Evolutionary conservation across 768 basidiomycete genomes (phyloP).

Genomic region (Kondoa subrosea): DNA sequence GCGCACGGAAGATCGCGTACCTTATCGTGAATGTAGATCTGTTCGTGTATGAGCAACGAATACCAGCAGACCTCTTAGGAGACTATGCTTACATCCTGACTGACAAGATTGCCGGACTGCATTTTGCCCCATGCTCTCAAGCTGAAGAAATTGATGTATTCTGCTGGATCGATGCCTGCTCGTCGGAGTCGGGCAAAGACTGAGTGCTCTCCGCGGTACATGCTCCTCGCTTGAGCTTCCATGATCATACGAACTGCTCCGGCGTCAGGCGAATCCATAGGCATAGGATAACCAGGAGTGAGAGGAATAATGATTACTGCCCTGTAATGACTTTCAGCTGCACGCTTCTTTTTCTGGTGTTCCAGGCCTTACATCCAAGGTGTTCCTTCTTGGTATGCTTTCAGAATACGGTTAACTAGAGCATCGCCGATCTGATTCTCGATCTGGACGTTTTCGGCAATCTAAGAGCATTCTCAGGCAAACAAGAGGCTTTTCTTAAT

Average conservation of each 20-base stretch:
- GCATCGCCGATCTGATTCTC: constrained; percentile 94
- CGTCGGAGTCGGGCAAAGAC: constrained; percentile 72
- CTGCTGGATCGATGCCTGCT: constrained; percentile 79
- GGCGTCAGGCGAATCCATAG: constrained; percentile 82
- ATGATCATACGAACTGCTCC: constrained; percentile 86
- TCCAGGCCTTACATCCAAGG: constrained; percentile 48
- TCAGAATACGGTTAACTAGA: constrained; percentile 72
- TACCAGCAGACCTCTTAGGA: neutral
- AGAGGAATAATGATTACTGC: constrained; percentile 84
- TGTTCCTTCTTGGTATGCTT: constrained; percentile 60
- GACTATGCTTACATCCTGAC: constrained; percentile 44
- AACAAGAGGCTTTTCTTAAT: neutral
- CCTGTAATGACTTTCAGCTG: constrained; percentile 18
- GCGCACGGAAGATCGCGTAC: constrained; percentile 29
- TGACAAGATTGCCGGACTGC: constrained; percentile 61
- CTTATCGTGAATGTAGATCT: constrained; percentile 84
- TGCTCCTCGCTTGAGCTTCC: constrained; percentile 82
- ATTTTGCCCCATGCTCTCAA: constrained; percentile 87
- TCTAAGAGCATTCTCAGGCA: neutral
- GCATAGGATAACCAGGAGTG: constrained; percentile 61
- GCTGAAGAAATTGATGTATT: constrained; percentile 80
- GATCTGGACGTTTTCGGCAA: constrained; percentile 60
- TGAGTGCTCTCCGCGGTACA: constrained; percentile 72
- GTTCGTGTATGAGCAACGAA: constrained; percentile 14
- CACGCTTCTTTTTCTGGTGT: neutral